Percentiles rank a stretch among this genome's conserved stretches.
Conservation (phyloP, 202 grass and related monocot species). For the Schoenoplectus tabernaemontani region DNA sequence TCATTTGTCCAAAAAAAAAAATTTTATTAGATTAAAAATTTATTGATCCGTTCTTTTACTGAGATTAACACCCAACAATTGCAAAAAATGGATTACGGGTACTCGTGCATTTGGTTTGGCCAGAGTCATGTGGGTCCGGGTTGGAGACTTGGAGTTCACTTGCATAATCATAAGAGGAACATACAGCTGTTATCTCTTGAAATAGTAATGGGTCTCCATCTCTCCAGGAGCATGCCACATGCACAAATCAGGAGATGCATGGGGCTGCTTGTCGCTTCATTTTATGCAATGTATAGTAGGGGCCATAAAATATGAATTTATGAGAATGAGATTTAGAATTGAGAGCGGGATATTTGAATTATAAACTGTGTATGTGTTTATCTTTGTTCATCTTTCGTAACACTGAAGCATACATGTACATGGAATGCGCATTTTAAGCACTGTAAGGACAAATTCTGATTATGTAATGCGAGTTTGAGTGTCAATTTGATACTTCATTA, state of each 20-base stretch:
- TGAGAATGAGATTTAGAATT: too few species aligned
- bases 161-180: constrained; percentile 10
- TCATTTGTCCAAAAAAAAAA: neutral
- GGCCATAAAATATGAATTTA: neutral
- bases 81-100: too few species aligned
- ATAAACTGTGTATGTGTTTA: neutral
- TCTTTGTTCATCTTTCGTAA: too few species aligned
- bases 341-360: neutral
- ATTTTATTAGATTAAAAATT: too few species aligned
- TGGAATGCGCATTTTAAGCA: neutral
- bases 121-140: neutral
- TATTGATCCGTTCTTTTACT: neutral
- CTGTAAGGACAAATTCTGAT: neutral
- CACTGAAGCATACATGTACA: neutral
- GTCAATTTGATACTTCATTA: neutral
- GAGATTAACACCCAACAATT: too few species aligned
- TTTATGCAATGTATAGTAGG: neutral
- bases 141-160: neutral
- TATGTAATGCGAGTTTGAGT: neutral
- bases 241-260: neutral
- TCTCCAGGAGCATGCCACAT: neutral
- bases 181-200: constrained; percentile 8
- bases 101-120: neutral
- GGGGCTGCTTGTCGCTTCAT: neutral
- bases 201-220: neutral